Base-by-base conservation (phyloP, 805 yeast species). In the Millerozyma acaciae region DNA sequence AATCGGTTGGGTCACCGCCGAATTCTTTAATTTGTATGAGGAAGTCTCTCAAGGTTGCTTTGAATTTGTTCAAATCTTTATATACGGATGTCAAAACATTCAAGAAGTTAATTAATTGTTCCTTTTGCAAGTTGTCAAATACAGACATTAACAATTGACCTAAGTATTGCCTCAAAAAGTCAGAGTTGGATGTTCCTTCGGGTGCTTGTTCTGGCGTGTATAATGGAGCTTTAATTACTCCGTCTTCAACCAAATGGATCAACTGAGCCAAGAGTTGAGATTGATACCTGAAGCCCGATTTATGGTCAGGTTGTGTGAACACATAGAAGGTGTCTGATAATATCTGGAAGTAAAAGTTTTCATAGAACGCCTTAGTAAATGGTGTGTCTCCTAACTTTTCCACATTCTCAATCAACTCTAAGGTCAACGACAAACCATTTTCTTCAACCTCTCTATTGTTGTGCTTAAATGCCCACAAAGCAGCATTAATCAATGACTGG, bases 391-490 rank as follows among this genome's bases (percentile, higher is more conserved):
- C 87, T 44, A 85, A 67, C 34, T 73, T 76, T 44, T 88, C 90
- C 45, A 93, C 89, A 56, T 93, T 93, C 46, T 76, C 78, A 39
- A 90, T 70, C 41, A 93, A 69, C 53, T 90, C 97, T 37, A 83
- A 70, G 21, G 93, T 85, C 43, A 93, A 72, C 24, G 81, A 76
- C 47, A 93, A 74, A 17, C 98, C 99, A 35, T 81, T 81, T 43
- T 83, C 89, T 60, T 93, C 98, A 35, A 93, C 97, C 35, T 90
- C 97, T 58, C 97, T 79, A 61, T 93, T 89, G 53, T 89, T 93
- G 60, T 93, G 99, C 62, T 93, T 90, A 60, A 93, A 85, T 0
- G 97, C 97, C 99, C 99, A 93, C 51, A 93, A 70, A 28, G 95
- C 89, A 2, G 97, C 95, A 62, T 88, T 90, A 39, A 93, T 79